A percentile compares a stretch with the other conserved stretches of the same genome.
phyloP scores from a whole-genome alignment of 352 stramenopile genomes.

The Achlya hypogyna region DNA sequence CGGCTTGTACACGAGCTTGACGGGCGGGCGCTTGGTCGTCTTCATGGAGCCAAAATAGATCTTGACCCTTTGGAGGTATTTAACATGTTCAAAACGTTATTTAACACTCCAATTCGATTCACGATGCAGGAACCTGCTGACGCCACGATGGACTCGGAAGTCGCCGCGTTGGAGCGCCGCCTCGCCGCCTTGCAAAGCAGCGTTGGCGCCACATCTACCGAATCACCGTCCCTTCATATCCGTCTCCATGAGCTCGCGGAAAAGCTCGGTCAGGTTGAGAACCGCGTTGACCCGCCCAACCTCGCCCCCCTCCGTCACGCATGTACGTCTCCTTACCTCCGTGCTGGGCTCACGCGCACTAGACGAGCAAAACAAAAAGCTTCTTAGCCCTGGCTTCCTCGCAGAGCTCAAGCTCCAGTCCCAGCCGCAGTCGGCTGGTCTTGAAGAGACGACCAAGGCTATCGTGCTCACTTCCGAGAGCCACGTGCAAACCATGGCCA shows the following conservation, averaged over 20 bases:
- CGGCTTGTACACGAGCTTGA: slow-evolving; percentile 38
- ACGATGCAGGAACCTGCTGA: background rate
- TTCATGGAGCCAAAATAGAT: background rate
- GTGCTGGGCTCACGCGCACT: background rate
- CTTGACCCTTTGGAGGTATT: background rate
- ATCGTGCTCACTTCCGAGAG: slow-evolving; percentile 12
- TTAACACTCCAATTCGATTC: too few species aligned
- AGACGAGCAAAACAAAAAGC: slow-evolving; percentile 15
- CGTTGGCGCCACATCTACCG: background rate
- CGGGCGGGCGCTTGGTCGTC: slow-evolving; percentile 4
- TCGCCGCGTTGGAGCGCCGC: slow-evolving; percentile 7
- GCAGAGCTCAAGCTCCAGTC: slow-evolving; percentile 8
- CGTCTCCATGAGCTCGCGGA: slow-evolving; percentile 13
- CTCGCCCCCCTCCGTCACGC: background rate
- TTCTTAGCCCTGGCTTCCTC: background rate
- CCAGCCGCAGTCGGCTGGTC: background rate
- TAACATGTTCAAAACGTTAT: too few species aligned
- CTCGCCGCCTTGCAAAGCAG: background rate
- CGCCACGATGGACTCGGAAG: slow-evolving; percentile 10
- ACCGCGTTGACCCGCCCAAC: slow-evolving; percentile 8
- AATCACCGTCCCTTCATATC: background rate
- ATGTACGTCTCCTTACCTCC: slow-evolving; percentile 9
- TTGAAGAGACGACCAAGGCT: slow-evolving; percentile 6
- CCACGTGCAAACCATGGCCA: background rate
- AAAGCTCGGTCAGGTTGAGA: background rate